phyloP scores from a whole-genome alignment of 2,329 filamentous ascomycete genomes.

The Xenosphaeropsis pyriputrescens region DNA sequence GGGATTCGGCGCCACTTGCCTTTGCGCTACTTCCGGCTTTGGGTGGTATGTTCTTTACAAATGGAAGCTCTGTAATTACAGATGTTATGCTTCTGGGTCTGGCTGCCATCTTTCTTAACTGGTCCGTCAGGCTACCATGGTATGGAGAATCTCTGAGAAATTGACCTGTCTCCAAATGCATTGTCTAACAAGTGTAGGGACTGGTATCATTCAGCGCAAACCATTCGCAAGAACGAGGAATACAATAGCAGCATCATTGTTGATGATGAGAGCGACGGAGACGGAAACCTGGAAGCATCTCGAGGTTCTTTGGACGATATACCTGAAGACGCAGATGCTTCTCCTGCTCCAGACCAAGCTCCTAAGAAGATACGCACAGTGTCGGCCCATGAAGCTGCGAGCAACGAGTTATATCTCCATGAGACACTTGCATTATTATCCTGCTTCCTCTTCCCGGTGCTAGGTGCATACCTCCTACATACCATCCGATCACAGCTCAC shows the following conservation, averaged over 20 bases:
- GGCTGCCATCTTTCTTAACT: slow-evolving; percentile 78
- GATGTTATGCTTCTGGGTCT: slow-evolving; percentile 71
- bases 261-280: slow-evolving; percentile 30
- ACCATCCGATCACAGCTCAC: slow-evolving; percentile 68
- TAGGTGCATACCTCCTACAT: slow-evolving; percentile 77
- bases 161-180: neutral
- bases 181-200: slow-evolving; percentile 27
- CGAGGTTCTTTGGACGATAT: slow-evolving; percentile 13
- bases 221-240: slow-evolving; percentile 39
- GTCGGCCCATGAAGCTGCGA: slow-evolving; percentile 22
- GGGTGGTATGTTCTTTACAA: slow-evolving; percentile 71
- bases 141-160: slow-evolving; percentile 25
- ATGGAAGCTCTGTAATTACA: slow-evolving; percentile 71
- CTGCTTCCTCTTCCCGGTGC: slow-evolving; percentile 65
- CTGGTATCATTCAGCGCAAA: slow-evolving; percentile 62
- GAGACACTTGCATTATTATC: slow-evolving; percentile 61
- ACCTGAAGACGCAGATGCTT: slow-evolving; percentile 9
- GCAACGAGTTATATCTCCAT: slow-evolving; percentile 55
- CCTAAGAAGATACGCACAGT: slow-evolving; percentile 5
- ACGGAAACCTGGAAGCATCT: slow-evolving; percentile 14
- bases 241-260: slow-evolving; percentile 15
- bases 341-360: neutral
- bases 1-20: slow-evolving; percentile 68
- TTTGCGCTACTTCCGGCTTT: slow-evolving; percentile 77
- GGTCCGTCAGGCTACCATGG: slow-evolving; percentile 86